These are phyloP conservation scores for Mrakiaceae sp. DNA, from an alignment of 1,284 basidiomycete species.

Conservation along the genomic window DNA sequence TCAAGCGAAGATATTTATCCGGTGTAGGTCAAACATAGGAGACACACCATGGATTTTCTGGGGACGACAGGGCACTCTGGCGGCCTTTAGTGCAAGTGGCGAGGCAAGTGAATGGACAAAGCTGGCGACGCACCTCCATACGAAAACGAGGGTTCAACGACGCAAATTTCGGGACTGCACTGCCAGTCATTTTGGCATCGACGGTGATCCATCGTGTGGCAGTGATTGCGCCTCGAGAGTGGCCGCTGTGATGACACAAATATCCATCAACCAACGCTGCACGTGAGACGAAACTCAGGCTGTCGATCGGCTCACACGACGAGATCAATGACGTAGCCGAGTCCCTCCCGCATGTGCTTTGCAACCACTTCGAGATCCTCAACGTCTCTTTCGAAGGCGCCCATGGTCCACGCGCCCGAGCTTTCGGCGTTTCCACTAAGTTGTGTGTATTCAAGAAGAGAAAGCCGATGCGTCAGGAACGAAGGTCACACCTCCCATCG, in stretches of 20 bases:
- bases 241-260: constrained; percentile 34
- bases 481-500: neutral
- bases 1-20: too few relatives aligned
- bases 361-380: constrained; percentile 54
- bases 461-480: neutral
- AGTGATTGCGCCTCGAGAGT: constrained; percentile 60
- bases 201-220: constrained; percentile 54
- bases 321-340: constrained; percentile 54
- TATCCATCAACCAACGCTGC: neutral
- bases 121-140: constrained; percentile 47
- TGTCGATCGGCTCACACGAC: constrained; percentile 36
- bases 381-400: constrained; percentile 45
- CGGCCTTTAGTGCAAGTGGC: neutral
- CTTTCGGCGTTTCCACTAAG: constrained; percentile 58
- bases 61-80: too few relatives aligned
- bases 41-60: too few relatives aligned
- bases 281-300: neutral
- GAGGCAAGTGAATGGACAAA: neutral
- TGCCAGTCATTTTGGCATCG: constrained; percentile 42
- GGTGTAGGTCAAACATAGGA: too few relatives aligned
- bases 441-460: neutral
- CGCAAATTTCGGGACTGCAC: constrained; percentile 46
- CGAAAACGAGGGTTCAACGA: constrained; percentile 62
- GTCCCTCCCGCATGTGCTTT: constrained; percentile 44
- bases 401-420: constrained; percentile 45